Evolutionary conservation across 257 asterid species (phyloP), one percentile per base, ranked within the genome.

Genomic region (Forsythia viridissima): DNA sequence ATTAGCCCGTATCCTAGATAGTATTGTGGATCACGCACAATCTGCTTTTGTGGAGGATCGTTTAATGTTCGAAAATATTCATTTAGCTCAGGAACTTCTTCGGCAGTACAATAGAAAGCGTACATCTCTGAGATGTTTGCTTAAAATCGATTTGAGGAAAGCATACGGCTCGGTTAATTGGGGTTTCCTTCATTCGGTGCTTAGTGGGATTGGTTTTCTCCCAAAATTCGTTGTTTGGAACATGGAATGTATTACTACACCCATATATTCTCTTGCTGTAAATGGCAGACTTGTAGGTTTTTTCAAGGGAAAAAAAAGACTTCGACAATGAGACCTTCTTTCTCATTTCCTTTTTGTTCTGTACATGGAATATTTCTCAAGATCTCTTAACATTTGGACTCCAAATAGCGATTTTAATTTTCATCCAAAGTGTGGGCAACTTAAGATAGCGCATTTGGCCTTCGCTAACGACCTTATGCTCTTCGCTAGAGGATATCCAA

Each of bases 321-420:
- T 67, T 10, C 40, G 80, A 10, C 67, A 76, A 16, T 24, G 74
- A 9, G 79, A 75, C 20, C 72, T 72, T 20, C 4, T 75, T 2
- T 61, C 73, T 11, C 72, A 61, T 15, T 37, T 38, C 20, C 20
- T 75, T 0, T 75, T 75, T 44, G 12, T 61, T 4, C 4, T 40
- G 2, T 40, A 63, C 21, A 5, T 75, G 41, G 55, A 75, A 10
- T 75, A 75, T 11, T 12, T 75, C 8, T 75, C 79, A 3, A 63
- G 72, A 6, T 8, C 21, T 3, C 59, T 63, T 1, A 59, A 18
- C 20, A 59, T 8, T 7, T 1, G 34, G 34, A 13, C 24, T 9
- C 3, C 52, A 5, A n/a, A 52, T 18, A 6, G 8, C 2, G 40
- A 9, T 4, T 18, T 52, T 57, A 75, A 52, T 4, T 40, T 30